These are phyloP conservation scores for Trichosanthes truncata DNA, from an alignment of 306 rosid species.

Conservation along the genomic window DNA sequence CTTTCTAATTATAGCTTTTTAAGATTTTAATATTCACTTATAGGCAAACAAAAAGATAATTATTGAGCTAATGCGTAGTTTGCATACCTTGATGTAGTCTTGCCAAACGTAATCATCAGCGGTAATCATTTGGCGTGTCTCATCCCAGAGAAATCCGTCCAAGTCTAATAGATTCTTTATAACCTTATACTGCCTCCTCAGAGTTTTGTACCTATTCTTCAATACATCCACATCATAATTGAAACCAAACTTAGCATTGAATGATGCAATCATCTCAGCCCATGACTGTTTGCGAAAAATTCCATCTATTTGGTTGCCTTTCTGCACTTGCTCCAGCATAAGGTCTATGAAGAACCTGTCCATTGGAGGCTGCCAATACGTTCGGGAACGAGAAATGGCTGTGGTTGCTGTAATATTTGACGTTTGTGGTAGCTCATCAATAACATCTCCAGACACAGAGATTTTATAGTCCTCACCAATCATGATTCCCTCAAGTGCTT, in stretches of 20 bases:
- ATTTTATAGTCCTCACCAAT: conserved; percentile 40
- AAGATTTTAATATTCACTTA: background rate
- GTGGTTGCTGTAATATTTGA: conserved; percentile 19
- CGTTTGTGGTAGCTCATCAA: conserved; percentile 16
- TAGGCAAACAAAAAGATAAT: background rate
- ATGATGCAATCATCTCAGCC: conserved; percentile 62
- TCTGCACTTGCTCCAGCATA: conserved; percentile 55
- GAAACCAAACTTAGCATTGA: conserved; percentile 59
- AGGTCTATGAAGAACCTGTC: conserved; percentile 56
- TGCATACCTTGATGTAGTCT: conserved; percentile 53
- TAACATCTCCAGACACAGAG: conserved; percentile 22
- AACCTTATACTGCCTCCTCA: conserved; percentile 54
- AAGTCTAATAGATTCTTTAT: conserved; percentile 43
- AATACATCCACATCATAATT: conserved; percentile 56
- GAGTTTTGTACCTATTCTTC: conserved; percentile 66
- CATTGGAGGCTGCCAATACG: conserved; percentile 73
- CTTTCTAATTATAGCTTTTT: background rate
- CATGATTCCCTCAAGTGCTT: conserved; percentile 30
- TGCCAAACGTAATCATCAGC: conserved; percentile 75
- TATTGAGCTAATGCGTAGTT: background rate
- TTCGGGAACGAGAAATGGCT: conserved; percentile 33
- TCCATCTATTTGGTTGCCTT: conserved; percentile 50
- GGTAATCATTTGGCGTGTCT: conserved; percentile 59
- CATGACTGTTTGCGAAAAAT: conserved; percentile 66
- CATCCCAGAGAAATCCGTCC: conserved; percentile 83